phyloP scores from a whole-genome alignment of 2,329 filamentous ascomycete genomes.

The Escovopsis weberi region DNA sequence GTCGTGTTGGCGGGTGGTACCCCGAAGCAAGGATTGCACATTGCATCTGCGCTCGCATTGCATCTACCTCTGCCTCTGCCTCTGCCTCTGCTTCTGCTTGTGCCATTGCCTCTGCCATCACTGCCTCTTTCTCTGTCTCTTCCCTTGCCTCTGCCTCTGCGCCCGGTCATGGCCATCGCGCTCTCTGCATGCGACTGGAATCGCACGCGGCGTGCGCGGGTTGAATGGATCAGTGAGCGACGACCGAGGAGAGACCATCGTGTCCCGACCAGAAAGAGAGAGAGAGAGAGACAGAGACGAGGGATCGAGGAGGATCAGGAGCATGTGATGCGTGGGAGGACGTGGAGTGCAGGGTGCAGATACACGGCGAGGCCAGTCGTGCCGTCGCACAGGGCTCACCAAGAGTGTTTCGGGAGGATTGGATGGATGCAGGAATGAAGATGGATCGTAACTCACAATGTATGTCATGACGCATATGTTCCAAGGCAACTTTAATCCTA shows the following conservation, averaged over 20 bases:
- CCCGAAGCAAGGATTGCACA: too few relatives aligned
- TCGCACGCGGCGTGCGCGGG: neutral
- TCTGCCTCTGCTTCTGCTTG: too few relatives aligned
- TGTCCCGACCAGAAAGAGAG: neutral
- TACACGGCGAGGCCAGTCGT: neutral
- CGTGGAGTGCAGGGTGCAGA: neutral
- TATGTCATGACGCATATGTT: slow-evolving; percentile 24
- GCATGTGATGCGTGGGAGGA: slow-evolving; percentile 8
- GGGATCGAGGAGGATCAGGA: neutral
- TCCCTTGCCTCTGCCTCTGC: too few relatives aligned
- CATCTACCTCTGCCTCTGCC: neutral
- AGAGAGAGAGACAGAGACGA: neutral
- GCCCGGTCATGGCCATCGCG: too few relatives aligned
- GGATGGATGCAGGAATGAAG: neutral
- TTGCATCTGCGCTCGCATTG: neutral
- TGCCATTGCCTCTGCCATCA: too few relatives aligned
- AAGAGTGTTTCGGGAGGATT: too few relatives aligned
- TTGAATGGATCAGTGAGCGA: neutral
- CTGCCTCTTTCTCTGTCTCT: too few relatives aligned
- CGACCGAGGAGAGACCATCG: neutral
- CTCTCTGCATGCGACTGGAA: neutral
- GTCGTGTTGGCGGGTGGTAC: too few relatives aligned
- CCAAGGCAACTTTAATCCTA: slow-evolving; percentile 8
- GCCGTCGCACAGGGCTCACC: neutral
- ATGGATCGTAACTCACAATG: slow-evolving; percentile 20